A percentile compares a stretch with the other conserved stretches of the same genome.
Evolutionary conservation across 2,329 filamentous ascomycete genomes (phyloP).

Genomic region (Fonsecaea nubica): DNA sequence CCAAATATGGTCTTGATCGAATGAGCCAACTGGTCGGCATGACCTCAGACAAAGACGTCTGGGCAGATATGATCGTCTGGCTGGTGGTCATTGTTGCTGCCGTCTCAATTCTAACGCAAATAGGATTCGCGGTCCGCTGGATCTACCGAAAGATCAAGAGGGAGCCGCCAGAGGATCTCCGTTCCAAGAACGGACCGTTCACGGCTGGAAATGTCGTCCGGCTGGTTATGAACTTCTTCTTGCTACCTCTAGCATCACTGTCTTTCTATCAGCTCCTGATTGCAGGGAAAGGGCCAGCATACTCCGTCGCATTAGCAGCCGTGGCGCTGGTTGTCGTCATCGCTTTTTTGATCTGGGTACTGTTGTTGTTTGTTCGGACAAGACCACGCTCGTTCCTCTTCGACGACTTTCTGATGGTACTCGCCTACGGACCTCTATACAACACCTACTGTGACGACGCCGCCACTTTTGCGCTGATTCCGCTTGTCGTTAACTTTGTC

Average conservation of each 20-base stretch:
- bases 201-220: slow-evolving; percentile 78
- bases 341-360: slow-evolving; percentile 76
- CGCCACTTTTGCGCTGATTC: slow-evolving; percentile 86
- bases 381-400: slow-evolving; percentile 86
- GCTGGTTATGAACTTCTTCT: slow-evolving; percentile 89
- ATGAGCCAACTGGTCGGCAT: slow-evolving; percentile 85
- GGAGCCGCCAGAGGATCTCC: slow-evolving; percentile 82
- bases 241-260: slow-evolving; percentile 83
- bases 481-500: slow-evolving; percentile 81
- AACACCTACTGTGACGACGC: slow-evolving; percentile 97
- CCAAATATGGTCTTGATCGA: slow-evolving; percentile 77
- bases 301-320: slow-evolving; percentile 75
- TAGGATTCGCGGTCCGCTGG: slow-evolving; percentile 79
- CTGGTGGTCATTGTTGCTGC: slow-evolving; percentile 75
- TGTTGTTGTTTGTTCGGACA: slow-evolving; percentile 79
- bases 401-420: slow-evolving; percentile 86
- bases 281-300: slow-evolving; percentile 69
- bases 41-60: slow-evolving; percentile 76
- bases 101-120: slow-evolving; percentile 73
- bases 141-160: slow-evolving; percentile 72
- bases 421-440: slow-evolving; percentile 91
- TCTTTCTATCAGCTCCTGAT: slow-evolving; percentile 92
- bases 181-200: slow-evolving; percentile 91
- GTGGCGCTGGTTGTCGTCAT: slow-evolving; percentile 76
- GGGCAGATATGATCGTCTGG: slow-evolving; percentile 94